Percentiles rank a stretch among this genome's conserved stretches.
phyloP scores from a whole-genome alignment of 768 basidiomycete species.

The Floccularia luteovirens region DNA sequence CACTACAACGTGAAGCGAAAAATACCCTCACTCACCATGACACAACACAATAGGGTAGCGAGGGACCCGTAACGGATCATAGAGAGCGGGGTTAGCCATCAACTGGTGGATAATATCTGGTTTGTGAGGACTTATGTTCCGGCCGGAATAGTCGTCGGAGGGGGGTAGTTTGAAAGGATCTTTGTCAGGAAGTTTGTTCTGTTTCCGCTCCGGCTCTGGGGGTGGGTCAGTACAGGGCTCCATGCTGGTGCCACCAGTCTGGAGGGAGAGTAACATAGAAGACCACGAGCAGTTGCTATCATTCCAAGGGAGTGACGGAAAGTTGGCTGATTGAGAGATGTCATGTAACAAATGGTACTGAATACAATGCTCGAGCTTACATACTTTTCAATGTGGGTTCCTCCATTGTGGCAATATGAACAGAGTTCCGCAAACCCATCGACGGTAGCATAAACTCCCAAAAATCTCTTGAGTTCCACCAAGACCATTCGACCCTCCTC shows the following conservation, averaged over 20 bases:
- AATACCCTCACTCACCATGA: constrained; percentile 56
- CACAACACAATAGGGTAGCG: constrained; percentile 92
- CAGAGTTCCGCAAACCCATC: too few relatives aligned
- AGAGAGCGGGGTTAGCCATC: constrained; percentile 70
- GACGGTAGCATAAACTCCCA: constrained; percentile 14
- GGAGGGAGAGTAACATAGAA: constrained; percentile 14
- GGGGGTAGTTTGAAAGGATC: constrained; percentile 9
- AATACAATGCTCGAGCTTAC: neutral
- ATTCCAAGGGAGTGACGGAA: constrained; percentile 11
- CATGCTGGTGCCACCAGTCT: constrained; percentile 1
- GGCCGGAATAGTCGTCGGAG: constrained; percentile 9
- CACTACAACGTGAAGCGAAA: neutral
- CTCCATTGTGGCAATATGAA: neutral
- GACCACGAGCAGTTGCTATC: constrained; percentile 19
- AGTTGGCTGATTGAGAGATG: constrained; percentile 4
- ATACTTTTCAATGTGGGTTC: neutral
- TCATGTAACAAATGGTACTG: neutral
- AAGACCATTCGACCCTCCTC: constrained; percentile 18
- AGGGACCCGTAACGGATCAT: constrained; percentile 70
- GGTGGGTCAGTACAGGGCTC: constrained; percentile 12
- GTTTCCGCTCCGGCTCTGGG: constrained; percentile 9
- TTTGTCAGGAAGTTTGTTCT: constrained; percentile 3
- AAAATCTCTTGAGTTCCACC: constrained; percentile 14
- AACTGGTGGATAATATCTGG: constrained; percentile 60
- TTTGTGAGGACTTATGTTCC: constrained; percentile 13